Base-by-base conservation (phyloP, 768 basidiomycete species). In the Phylloporus sp. region DNA sequence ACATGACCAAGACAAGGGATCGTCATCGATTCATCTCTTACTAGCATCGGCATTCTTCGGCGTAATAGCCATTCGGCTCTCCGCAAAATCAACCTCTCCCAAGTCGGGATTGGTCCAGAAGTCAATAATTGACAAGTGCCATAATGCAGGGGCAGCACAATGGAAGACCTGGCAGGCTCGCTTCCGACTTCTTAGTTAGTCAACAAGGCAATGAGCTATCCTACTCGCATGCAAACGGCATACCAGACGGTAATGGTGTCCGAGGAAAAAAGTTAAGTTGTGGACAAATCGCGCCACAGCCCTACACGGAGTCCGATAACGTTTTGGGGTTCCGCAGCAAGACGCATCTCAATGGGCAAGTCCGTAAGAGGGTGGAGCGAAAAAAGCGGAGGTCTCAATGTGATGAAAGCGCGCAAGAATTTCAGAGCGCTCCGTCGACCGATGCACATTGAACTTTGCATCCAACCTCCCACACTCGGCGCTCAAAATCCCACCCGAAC, bases 341-440 rank as follows among this genome's bases (percentile, higher is more conserved):
- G 9, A n/a, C 28, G 6, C 7, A 17, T 11, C 29, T 26, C 33
- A 50, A 49, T 39, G 38, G 38, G 18, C n/a, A 46, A 35, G 33
- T 20, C 35, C 36, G 23, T 40, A 49, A 50, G 33, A 4, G 35
- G 39, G 17, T 46, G 35, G 29, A 26, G 51, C 62, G 57, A 64
- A 58, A 61, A 56, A 23, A 42, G 46, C 64, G 62, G 61, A 50
- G 9, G 22, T 14, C 51, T 50, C 37, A 27, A 37, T 24, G n/a
- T n/a, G 42, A 36, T 9, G 39, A 38, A 44, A 31, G 21, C 35
- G 38, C 33, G 20, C 27, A 31, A 27, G 39, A 41, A 22, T 26
- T 28, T 17, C 33, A 38, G 23, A 35, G 42, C 39, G 24, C 32
- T 45, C 35, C 38, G 38, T 32, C 42, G 17, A 51, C 36, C 22